A percentile compares a stretch with the other conserved stretches of the same genome.
phyloP scores from a whole-genome alignment of 305 asterid genomes.

The Rubia balearica region DNA sequence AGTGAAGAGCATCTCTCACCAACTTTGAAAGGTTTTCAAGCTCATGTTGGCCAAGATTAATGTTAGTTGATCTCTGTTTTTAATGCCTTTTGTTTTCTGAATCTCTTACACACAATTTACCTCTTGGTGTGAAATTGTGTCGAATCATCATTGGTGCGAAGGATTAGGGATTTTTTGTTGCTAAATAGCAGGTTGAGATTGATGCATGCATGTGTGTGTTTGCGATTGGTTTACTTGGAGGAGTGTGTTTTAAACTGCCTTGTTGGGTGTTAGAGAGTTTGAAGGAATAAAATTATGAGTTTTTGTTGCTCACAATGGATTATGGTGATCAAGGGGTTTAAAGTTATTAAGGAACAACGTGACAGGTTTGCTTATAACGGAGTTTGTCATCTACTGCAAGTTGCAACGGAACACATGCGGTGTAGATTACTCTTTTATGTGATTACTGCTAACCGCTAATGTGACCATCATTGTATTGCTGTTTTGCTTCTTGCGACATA shows the following conservation, averaged over 20 bases:
- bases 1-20: conserved; percentile 71
- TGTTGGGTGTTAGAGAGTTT: neutral
- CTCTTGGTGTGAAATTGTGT: neutral
- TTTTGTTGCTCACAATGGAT: neutral
- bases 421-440: neutral
- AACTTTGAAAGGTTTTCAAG: conserved; percentile 88
- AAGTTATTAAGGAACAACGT: too few relatives aligned
- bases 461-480: neutral
- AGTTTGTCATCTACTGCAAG: neutral
- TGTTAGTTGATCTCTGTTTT: conserved; percentile 30
- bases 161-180: neutral
- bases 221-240: neutral
- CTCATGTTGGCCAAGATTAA: conserved; percentile 88
- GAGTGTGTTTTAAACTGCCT: neutral
- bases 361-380: neutral
- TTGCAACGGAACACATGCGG: neutral
- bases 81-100: neutral
- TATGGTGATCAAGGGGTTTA: neutral
- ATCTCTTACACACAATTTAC: too few relatives aligned
- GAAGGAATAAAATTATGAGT: neutral
- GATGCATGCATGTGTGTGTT: conserved; percentile 2
- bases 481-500: neutral
- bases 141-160: neutral
- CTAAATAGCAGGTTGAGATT: neutral
- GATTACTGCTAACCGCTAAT: neutral